These are phyloP conservation scores for Pythium utonaiense DNA, from an alignment of 352 stramenopile genomes.

Conservation along the genomic window DNA sequence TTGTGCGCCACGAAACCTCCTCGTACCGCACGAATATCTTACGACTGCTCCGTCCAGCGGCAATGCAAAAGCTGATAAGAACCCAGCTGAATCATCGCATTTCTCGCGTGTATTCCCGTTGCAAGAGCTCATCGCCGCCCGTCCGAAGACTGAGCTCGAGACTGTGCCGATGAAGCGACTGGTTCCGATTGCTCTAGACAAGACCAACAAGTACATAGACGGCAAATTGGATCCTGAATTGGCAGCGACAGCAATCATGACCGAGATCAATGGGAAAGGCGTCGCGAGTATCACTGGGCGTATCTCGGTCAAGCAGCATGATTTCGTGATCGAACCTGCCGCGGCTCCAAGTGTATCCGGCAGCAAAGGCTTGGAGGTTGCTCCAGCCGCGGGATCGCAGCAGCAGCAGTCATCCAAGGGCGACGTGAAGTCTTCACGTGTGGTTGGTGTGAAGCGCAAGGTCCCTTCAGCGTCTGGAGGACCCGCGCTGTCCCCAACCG, in stretches of 20 bases:
- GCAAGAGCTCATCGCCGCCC: constrained; percentile 65
- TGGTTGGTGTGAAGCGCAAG: constrained; percentile 19
- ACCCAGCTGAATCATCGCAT: constrained; percentile 45
- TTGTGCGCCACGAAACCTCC: constrained; percentile 63
- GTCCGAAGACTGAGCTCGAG: constrained; percentile 64
- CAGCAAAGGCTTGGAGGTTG: not conserved
- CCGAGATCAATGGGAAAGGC: constrained; percentile 68
- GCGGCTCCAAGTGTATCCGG: not conserved
- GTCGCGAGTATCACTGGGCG: constrained; percentile 55
- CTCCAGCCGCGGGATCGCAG: not conserved
- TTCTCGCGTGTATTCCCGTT: constrained; percentile 73
- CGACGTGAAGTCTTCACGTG: constrained; percentile 10
- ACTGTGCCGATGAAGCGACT: constrained; percentile 71
- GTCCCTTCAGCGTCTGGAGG: not conserved
- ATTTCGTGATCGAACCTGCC: constrained; percentile 50
- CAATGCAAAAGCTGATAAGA: constrained; percentile 16
- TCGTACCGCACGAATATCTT: constrained; percentile 65
- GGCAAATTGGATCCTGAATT: constrained; percentile 69
- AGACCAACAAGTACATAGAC: constrained; percentile 82
- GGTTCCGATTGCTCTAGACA: constrained; percentile 65
- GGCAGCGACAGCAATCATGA: constrained; percentile 51
- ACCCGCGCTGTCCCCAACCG: constrained; percentile 11
- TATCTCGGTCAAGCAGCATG: constrained; percentile 50
- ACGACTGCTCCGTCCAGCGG: constrained; percentile 9
- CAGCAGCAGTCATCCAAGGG: constrained; percentile 4